phyloP scores from a whole-genome alignment of 2,329 filamentous ascomycete genomes.

The Zarea fungicola region DNA sequence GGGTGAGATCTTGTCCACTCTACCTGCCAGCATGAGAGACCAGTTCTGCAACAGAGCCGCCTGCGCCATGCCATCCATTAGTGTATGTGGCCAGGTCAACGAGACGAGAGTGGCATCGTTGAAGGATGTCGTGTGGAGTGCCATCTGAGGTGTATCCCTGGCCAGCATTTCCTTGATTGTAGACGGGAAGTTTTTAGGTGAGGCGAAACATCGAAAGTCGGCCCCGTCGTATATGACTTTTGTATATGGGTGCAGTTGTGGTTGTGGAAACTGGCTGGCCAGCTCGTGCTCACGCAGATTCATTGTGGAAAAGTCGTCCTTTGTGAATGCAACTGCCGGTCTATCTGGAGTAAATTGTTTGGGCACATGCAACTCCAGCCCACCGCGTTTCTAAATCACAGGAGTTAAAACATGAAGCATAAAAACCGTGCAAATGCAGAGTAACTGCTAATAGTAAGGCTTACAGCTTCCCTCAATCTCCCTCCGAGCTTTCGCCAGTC shows the following conservation, averaged over 20 bases:
- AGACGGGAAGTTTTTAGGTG: background rate
- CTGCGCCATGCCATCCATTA: too few species aligned
- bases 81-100: too few species aligned
- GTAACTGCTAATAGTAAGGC: too few species aligned
- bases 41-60: too few species aligned
- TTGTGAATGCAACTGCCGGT: slow-evolving; percentile 3
- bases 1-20: too few species aligned
- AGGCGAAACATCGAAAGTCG: background rate
- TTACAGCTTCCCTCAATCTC: too few species aligned
- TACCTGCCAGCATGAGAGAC: too few species aligned
- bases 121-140: slow-evolving; percentile 29
- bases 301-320: background rate
- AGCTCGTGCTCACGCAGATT: background rate
- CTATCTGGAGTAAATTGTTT: background rate
- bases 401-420: too few species aligned
- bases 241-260: background rate
- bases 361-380: slow-evolving; percentile 7
- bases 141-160: background rate
- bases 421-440: too few species aligned
- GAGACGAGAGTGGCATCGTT: too few species aligned
- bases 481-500: slow-evolving; percentile 45
- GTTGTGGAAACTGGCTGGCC: slow-evolving; percentile 1
- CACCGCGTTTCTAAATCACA: background rate
- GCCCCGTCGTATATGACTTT: background rate
- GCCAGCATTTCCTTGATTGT: background rate